A percentile compares a stretch with the other conserved stretches of the same genome.
phyloP scores from a whole-genome alignment of 805 yeast species.

The Yamadazyma sp. region DNA sequence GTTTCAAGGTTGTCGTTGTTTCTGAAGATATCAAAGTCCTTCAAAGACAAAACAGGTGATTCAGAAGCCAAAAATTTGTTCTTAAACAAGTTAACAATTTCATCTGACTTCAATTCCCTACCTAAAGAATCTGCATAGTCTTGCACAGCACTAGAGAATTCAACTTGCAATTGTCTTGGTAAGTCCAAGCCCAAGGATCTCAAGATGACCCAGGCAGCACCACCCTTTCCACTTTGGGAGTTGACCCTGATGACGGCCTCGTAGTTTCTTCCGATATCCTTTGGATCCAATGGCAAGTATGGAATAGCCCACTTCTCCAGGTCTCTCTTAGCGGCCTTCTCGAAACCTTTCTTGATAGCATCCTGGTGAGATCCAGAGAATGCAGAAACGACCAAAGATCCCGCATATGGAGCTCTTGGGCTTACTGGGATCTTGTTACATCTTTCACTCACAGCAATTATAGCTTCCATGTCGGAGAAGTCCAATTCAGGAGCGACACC shows the following conservation, averaged over 20 bases:
- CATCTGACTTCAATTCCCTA: conserved; percentile 67
- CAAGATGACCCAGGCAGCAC: conserved; percentile 80
- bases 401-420: conserved; percentile 79
- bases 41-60: conserved; percentile 29
- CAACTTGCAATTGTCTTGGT: conserved; percentile 70
- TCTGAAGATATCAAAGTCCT: conserved; percentile 48
- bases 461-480: conserved; percentile 63
- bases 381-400: conserved; percentile 76
- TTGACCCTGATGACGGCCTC: conserved; percentile 83
- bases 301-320: conserved; percentile 61
- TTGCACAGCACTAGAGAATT: conserved; percentile 67
- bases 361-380: conserved; percentile 75
- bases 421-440: conserved; percentile 76
- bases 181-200: conserved; percentile 70
- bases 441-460: conserved; percentile 69
- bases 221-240: conserved; percentile 87
- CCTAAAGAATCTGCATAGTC: conserved; percentile 62
- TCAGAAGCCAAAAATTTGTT: conserved; percentile 48
- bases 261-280: conserved; percentile 76
- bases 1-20: conserved; percentile 25
- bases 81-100: conserved; percentile 59
- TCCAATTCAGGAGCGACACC: conserved; percentile 73
- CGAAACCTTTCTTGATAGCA: conserved; percentile 68
- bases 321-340: conserved; percentile 45
- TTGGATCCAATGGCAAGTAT: conserved; percentile 77